Base-by-base conservation (phyloP, 2,329 filamentous ascomycete species). In the Colletotrichum sp. region DNA sequence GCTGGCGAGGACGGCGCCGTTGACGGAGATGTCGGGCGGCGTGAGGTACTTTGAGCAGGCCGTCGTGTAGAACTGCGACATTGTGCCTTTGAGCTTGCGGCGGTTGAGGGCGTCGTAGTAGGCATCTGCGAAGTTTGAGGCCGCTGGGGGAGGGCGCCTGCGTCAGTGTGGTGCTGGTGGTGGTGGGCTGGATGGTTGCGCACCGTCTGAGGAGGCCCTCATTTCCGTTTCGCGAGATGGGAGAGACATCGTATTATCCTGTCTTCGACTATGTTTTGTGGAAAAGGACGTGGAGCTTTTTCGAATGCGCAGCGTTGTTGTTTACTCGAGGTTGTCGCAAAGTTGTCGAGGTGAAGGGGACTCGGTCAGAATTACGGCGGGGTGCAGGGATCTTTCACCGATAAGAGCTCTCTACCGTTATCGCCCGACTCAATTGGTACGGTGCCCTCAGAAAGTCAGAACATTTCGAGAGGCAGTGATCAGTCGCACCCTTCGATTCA, bases 101-200 rank as follows among this genome's bases (percentile, higher is more conserved):
- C 88, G 90, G 84, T 94, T 92, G 67, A 98, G 87, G n/a, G 93
- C 90, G 32, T 90, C 88, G 86, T 98, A 98, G 87, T 94, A 98
- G 77, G 90, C 88, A 77, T 93, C 92, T 78, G 94, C 89, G 80
- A 98, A 96, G 70, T 86, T 87, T 79, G 94, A 91, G 69, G 95
- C 94, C 75, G 93, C 95, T 94, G 79, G 32, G 26, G 6, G 34
- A 60, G 55, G 65, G 63, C 64, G 30, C 8, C 30, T 26, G 32
- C 15, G 38, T 43, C 24, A 32, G 57, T 58, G 18, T 34, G 16
- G n/a, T 65, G 26, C 36, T 58, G 21, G 32, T n/a, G 36, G 36
- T 32, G 15, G n/a, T 13, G 67, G 32, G 26, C 43, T 48, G 63
- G 18, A 52, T 70, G 72, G 30, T 21, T 78, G 69, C 78, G 69